Conservation (phyloP, 345 rosid genomes). For the Salix caprea region DNA sequence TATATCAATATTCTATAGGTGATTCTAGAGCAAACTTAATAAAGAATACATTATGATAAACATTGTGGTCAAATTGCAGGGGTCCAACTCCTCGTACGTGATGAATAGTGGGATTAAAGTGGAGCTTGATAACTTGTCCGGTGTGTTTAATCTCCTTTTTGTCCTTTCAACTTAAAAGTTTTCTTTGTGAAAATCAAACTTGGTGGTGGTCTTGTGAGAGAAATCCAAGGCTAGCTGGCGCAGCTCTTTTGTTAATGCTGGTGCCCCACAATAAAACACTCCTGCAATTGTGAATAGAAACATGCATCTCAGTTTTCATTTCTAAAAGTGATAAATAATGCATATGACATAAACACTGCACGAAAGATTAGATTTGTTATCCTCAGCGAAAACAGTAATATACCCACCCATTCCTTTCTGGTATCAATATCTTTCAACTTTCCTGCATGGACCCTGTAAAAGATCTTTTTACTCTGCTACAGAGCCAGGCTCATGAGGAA, state of each 20-base stretch:
- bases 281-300: conserved; percentile 38
- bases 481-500: no score
- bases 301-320: background rate
- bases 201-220: conserved; percentile 67
- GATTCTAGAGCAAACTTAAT: background rate
- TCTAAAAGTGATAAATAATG: background rate
- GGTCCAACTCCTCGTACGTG: background rate
- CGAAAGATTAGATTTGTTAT: background rate
- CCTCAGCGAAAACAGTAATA: background rate
- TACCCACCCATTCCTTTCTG: background rate
- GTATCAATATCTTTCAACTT: background rate
- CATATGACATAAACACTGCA: background rate
- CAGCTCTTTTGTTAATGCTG: conserved; percentile 62
- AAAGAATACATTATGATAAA: background rate
- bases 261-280: conserved; percentile 75
- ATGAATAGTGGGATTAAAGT: background rate
- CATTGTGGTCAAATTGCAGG: background rate
- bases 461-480: no score
- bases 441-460: background rate
- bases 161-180: conserved; percentile 38
- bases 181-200: conserved; percentile 74
- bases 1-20: background rate
- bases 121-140: background rate
- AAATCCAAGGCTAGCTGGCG: conserved; percentile 67
- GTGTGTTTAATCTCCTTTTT: background rate